Base-by-base conservation (phyloP, 176 grass and related monocot species). In the Coix lacrymajobi region DNA sequence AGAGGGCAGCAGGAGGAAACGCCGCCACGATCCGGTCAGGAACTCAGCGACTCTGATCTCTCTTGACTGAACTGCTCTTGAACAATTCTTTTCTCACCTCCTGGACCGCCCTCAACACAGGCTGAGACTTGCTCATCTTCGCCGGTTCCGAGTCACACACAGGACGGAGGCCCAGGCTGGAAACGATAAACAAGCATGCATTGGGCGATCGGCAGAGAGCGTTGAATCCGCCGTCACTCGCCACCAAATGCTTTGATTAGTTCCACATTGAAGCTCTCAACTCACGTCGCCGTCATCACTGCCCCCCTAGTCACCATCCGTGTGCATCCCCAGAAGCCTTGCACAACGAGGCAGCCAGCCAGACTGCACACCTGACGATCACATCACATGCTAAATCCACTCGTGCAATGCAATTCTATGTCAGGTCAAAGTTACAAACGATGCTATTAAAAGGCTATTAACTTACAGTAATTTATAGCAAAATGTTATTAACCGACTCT, bases 191-290 rank as follows among this genome's bases (percentile, higher is more conserved):
- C 76, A 66, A 85, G 34, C 45, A 24, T 25, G 36, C 3, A 57
- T 8, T 41, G 56, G 49, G 19, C 7, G 51, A 57, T 57, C 51
- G 22, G 45, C 75, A 71, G 60, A n/a, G 77, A 57, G 51, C 34
- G 19, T 34, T 31, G 73, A 78, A 78, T 25, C 65, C 60, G 78
- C 79, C 58, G 83, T 58, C 78, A 73, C 78, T 66, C 41, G 14
- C 74, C 81, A 58, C 62, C 33, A 73, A 86, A 86, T 65, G 7
- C 19, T 80, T 22, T 73, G 76, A 80, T 86, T 77, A 41, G 43
- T 20, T 86, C 84, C 69, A 66, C 69, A 75, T 75, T 46, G 84
- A 86, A 78, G 69, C 37, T 40, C 76, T 32, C 81, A 33, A 32
- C 72, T 45, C 88, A 58, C 69, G 73, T 83, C 45, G 39, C 81